Evolutionary conservation across 1,284 basidiomycete genomes (phyloP).

Genomic region (Leccinum subspadiceum): DNA sequence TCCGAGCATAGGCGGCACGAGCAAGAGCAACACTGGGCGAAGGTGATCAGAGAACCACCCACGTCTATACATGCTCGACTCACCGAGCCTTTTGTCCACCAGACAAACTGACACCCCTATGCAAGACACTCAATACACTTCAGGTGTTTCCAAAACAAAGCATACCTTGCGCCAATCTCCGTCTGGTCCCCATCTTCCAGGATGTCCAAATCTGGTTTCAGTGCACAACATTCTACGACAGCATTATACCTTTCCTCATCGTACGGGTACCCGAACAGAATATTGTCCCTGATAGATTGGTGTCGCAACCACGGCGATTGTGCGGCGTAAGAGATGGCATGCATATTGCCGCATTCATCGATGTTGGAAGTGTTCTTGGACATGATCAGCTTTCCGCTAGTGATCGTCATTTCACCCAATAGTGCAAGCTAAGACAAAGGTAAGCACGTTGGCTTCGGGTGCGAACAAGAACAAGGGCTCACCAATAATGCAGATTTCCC

Average conservation of each 20-base stretch:
- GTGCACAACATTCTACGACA: slow-evolving; percentile 59
- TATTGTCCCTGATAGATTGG: slow-evolving; percentile 43
- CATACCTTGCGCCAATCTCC: slow-evolving; percentile 35
- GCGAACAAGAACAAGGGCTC: slow-evolving; percentile 5
- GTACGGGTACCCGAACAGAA: slow-evolving; percentile 44
- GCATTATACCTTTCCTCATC: slow-evolving; percentile 42
- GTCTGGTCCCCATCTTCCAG: slow-evolving; percentile 42
- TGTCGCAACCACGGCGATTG: slow-evolving; percentile 64
- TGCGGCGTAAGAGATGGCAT: slow-evolving; percentile 56
- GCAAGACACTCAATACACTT: background rate
- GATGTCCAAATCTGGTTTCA: slow-evolving; percentile 54
- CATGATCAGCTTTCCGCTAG: slow-evolving; percentile 34
- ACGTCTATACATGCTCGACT: background rate
- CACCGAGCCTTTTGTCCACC: slow-evolving; percentile 55
- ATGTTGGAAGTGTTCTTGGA: slow-evolving; percentile 42
- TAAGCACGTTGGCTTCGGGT: background rate
- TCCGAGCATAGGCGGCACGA: slow-evolving; percentile 51
- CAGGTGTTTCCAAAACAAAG: background rate
- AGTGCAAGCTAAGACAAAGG: slow-evolving; percentile 27
- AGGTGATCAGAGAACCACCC: background rate
- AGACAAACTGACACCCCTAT: slow-evolving; percentile 46
- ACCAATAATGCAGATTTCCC: slow-evolving; percentile 56
- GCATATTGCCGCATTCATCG: slow-evolving; percentile 41
- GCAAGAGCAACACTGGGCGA: slow-evolving; percentile 50
- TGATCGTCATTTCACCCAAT: slow-evolving; percentile 34